phyloP scores from a whole-genome alignment of 2,329 filamentous ascomycete species.

The Talaromyces sp. region DNA sequence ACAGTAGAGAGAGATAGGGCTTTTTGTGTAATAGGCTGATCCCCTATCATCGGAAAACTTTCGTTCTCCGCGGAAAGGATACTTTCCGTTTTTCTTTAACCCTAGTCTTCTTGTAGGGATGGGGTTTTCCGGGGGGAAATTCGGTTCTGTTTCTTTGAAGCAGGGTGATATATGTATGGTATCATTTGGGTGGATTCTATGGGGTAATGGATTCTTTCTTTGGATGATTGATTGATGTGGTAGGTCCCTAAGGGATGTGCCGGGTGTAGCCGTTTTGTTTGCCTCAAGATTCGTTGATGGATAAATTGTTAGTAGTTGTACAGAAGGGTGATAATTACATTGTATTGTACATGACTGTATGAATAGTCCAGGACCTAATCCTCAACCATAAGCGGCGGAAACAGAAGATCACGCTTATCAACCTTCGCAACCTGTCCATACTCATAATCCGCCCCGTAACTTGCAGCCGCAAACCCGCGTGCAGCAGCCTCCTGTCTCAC shows the following conservation, averaged over 20 bases:
- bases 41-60: not conserved
- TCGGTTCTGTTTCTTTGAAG: not conserved
- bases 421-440: constrained; percentile 49
- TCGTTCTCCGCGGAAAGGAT: not conserved
- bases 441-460: constrained; percentile 57
- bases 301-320: not conserved
- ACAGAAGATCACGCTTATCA: constrained; percentile 42
- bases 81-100: not conserved
- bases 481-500: constrained; percentile 54
- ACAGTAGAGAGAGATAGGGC: not conserved
- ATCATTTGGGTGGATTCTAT: constrained; percentile 14
- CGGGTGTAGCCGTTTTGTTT: constrained; percentile 10
- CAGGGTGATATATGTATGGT: not conserved
- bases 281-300: not conserved
- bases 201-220: constrained; percentile 15
- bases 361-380: constrained; percentile 24
- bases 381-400: constrained; percentile 45
- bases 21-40: not conserved
- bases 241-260: not conserved
- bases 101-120: not conserved
- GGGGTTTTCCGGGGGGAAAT: not conserved
- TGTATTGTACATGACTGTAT: not conserved
- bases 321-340: not conserved
- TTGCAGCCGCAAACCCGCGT: constrained; percentile 60
- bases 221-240: not conserved